Conservation (phyloP, 2,329 filamentous ascomycete species). For the Sodiomyces alkalinus region DNA sequence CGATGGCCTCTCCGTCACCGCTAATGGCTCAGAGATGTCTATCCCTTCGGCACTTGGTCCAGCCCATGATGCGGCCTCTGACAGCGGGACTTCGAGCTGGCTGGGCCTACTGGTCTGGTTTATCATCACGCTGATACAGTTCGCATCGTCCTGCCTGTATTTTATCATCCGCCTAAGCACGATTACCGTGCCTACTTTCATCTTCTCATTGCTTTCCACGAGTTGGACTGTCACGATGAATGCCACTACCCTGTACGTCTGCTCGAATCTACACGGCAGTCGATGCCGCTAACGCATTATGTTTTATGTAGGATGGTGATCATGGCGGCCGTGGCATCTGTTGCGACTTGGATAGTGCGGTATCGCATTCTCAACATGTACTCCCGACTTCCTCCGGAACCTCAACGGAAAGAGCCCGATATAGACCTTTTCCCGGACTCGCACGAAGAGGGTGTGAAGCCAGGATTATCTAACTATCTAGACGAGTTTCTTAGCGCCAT, state of each 20-base stretch:
- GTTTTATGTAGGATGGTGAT: constrained; percentile 52
- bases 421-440: constrained; percentile 90
- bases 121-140: constrained; percentile 37
- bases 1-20: no score
- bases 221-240: constrained; percentile 98
- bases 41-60: no score
- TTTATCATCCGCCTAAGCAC: constrained; percentile 75
- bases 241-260: constrained; percentile 72
- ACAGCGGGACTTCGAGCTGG: constrained; percentile 35
- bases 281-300: constrained; percentile 8
- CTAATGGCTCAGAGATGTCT: no score
- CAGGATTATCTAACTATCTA: constrained; percentile 85
- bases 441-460: constrained; percentile 78
- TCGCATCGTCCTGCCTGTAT: constrained; percentile 48
- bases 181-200: constrained; percentile 74
- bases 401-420: constrained; percentile 88
- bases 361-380: constrained; percentile 98
- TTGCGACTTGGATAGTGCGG: constrained; percentile 80
- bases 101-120: constrained; percentile 40
- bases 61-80: no score
- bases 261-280: neutral
- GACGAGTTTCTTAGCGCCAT: constrained; percentile 98
- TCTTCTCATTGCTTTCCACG: constrained; percentile 82
- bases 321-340: constrained; percentile 61
- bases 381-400: constrained; percentile 79